phyloP scores from a whole-genome alignment of 2,329 filamentous ascomycete species.

The Ciborinia camelliae region DNA sequence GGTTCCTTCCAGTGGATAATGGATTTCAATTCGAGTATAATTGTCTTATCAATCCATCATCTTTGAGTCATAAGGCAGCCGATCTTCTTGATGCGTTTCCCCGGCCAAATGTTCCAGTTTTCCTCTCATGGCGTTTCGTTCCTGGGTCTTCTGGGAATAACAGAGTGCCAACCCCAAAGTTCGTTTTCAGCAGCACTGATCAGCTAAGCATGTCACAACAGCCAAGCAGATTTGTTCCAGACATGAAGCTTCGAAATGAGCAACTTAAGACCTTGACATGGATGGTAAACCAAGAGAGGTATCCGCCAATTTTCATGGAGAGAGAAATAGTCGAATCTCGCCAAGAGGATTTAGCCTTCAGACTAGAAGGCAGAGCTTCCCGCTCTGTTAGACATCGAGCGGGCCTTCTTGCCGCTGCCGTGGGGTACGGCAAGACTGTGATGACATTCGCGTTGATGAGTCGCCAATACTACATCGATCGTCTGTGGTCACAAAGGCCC shows the following conservation, averaged over 20 bases:
- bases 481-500: neutral
- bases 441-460: constrained; percentile 38
- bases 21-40: constrained; percentile 39
- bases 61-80: constrained; percentile 44
- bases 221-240: constrained; percentile 35
- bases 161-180: constrained; percentile 17
- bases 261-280: constrained; percentile 55
- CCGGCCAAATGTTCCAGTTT: constrained; percentile 22
- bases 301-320: constrained; percentile 47
- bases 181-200: constrained; percentile 15
- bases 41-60: constrained; percentile 42
- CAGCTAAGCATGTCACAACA: constrained; percentile 27
- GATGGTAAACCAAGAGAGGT: constrained; percentile 57
- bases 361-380: constrained; percentile 52
- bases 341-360: constrained; percentile 51
- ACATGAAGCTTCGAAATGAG: constrained; percentile 44
- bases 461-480: neutral
- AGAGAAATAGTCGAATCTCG: constrained; percentile 56
- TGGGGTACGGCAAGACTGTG: constrained; percentile 66
- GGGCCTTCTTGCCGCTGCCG: constrained; percentile 60
- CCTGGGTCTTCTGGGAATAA: constrained; percentile 43
- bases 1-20: constrained; percentile 37
- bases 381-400: constrained; percentile 47
- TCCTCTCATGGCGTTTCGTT: constrained; percentile 46
- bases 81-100: constrained; percentile 20